Base-by-base conservation (phyloP, 257 asterid genomes). In the Capsicum chinense region DNA sequence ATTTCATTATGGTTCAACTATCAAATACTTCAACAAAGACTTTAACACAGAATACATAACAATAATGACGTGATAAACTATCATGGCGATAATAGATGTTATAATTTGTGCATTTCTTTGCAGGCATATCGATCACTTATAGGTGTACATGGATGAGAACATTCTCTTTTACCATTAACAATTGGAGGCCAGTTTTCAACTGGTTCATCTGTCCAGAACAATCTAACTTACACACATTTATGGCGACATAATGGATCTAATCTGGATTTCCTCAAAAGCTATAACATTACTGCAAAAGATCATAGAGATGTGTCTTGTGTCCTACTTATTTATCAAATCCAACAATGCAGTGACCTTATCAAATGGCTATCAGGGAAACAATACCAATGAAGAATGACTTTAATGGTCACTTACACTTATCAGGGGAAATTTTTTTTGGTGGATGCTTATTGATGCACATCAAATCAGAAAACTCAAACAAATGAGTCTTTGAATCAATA, bases 341-440 rank as follows among this genome's bases (percentile, higher is more conserved):
- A 47, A 11, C 58, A 9, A 70, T 21, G 59, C 80, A 74, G 0
- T 52, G 63, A 26, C 47, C 9, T 48, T 76, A 44, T 76, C 63
- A 76, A 76, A 26, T 76, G 47, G 58, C 62, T 50, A 76, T 76
- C 81, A 6, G 47, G 44, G 62, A 26, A 76, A 60, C 44, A 42
- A 42, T 15, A 17, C 79, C 56, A 52, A 12, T 52, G 81, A 2
- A 52, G 21, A 76, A 52, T 13, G 4, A 76, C 63, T 26, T 26
- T 26, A 26, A 26, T 26, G 33, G 33, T 26, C 33, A 0, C 64
- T 78, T 78, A 56, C 66, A 54, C 50, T 52, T 7, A 78, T 13
- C 64, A 7, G 15, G 37, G 56, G 56, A 16, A 19, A 54, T 11
- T 17, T 52, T 64, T 5, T 14, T 33, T 54, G 13, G 15, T 7